Evolutionary conservation across 1,284 basidiomycete genomes (phyloP), one percentile per base, ranked within the genome.

Genomic region (Sporisorium reilianum): DNA sequence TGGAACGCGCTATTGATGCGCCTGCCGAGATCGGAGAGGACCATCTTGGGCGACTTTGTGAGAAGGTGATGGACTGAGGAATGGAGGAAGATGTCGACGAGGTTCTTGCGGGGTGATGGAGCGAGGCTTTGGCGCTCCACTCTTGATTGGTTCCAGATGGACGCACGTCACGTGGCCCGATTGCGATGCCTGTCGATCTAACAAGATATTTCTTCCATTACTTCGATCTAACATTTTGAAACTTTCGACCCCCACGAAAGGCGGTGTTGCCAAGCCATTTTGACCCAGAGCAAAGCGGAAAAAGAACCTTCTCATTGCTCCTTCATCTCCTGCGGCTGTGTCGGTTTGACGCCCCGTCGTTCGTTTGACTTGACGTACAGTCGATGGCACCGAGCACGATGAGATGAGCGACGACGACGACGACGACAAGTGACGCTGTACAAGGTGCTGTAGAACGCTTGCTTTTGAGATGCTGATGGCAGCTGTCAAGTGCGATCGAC

Each of bases 1-100:
- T 93, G 92, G 64, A 99, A 90, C 41, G 97, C 96, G 64, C 91
- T 90, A 86, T 97, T 97, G 86, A 99, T 92, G 85, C 92, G 93
- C 79, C 92, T 89, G 69, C 96, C 97, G 66, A 99, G 89, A 87
- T 98, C 96, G 77, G 93, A 93, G 83, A 99, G 89, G 85, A 99
- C 97, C 96, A 98, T 97, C 40, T n/a, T 60, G 48, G 61, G 28
- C 28, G 23, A 20, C 28, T 41, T 9, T 11, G 2, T n/a, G 20
- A 20, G 22, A 9, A 22, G 61, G 18, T 7, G 32, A 5, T 25
- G 44, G n/a, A 38, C 1, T 14, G 8, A 38, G 36, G 16, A n/a
- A n/a, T n/a, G n/a, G n/a, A n/a, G n/a, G n/a, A n/a, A n/a, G 18
- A 38, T 50, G 38, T 26, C 23, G 55, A n/a, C 30, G 26, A 45